Evolutionary conservation across 306 rosid genomes (phyloP), one percentile per base, ranked within the genome.

Genomic region (Purshia tridentata): DNA sequence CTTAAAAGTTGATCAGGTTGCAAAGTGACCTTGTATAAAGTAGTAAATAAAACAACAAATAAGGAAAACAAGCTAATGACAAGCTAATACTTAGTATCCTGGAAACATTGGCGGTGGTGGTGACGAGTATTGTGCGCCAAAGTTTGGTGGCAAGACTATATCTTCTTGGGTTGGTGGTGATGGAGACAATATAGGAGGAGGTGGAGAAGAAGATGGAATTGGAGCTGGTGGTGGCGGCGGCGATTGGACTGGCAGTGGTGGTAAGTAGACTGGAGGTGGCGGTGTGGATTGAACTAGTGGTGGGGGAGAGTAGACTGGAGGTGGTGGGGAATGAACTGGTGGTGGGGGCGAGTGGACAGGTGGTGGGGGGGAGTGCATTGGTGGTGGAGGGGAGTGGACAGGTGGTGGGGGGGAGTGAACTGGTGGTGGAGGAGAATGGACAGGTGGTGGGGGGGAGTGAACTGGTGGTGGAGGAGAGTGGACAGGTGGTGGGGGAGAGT

Each of bases 61-160:
- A 19, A 44, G 18, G 50, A 6, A 45, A 44, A 45, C 52, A 45
- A 44, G 40, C 8, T 2, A 65, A 45, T 5, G 61, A 51, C 15
- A 68, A 29, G 16, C 76, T 57, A 39, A 6, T 50, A 42, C 37
- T 84, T 78, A 90, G 72, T 86, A 88, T 56, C 92, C 92, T 14
- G 13, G 57, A 78, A 87, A 72, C 42, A 77, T 40, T 13, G 96
- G 91, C 0, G 96, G 92, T n/a, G 96, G 96, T 13, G 96, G 92
- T 9, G 96, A 90, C 0, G 44, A 56, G 70, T 89, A 89, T 6
- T 73, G 57, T 11, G 86, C 12, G 22, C 94, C 91, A 2, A 83
- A 51, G 75, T 1, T 4, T 69, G 88, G 91, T 23, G 94, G 91
- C 5, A 89, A 65, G 55, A 58, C 3, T 9, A 86, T 35, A 9